Conservation (phyloP, 2,329 filamentous ascomycete genomes). For the Aureobasidium sp. region DNA sequence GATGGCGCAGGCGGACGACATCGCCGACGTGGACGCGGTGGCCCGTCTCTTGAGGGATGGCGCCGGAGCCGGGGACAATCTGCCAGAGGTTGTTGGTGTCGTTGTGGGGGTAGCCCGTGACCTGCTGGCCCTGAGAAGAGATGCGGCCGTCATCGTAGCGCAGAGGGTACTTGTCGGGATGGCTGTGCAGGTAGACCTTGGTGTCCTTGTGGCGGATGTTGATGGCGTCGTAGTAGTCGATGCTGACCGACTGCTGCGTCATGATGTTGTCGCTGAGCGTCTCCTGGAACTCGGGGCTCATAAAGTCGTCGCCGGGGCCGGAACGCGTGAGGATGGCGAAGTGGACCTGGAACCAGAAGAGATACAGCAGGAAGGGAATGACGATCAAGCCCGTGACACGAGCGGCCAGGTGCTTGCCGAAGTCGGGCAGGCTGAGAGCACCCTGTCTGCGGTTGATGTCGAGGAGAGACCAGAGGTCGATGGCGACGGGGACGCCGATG, state of each 20-base stretch:
- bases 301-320: constrained; percentile 95
- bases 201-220: constrained; percentile 94
- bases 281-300: constrained; percentile 97
- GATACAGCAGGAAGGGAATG: constrained; percentile 92
- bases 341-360: constrained; percentile 99
- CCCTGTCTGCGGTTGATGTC: constrained; percentile 80
- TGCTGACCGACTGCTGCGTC: constrained; percentile 75
- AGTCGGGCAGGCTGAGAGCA: constrained; percentile 69
- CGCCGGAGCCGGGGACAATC: constrained; percentile 61
- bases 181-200: constrained; percentile 91
- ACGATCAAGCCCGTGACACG: constrained; percentile 80
- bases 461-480: constrained; percentile 92
- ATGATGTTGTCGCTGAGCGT: constrained; percentile 92
- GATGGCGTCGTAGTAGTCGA: constrained; percentile 86
- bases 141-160: constrained; percentile 96
- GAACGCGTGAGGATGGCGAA: constrained; percentile 83
- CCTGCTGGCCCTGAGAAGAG: constrained; percentile 93
- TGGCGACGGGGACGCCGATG: constrained; percentile 84
- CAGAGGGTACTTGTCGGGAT: constrained; percentile 79
- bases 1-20: constrained; percentile 74
- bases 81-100: constrained; percentile 99
- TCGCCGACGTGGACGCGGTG: constrained; percentile 75
- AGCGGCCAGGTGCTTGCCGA: constrained; percentile 83
- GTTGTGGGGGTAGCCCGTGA: constrained; percentile 95
- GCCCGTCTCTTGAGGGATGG: constrained; percentile 48